Evolutionary conservation across 2,329 filamentous ascomycete species (phyloP), one percentile per base, ranked within the genome.

Genomic region (Daldinia sp.): DNA sequence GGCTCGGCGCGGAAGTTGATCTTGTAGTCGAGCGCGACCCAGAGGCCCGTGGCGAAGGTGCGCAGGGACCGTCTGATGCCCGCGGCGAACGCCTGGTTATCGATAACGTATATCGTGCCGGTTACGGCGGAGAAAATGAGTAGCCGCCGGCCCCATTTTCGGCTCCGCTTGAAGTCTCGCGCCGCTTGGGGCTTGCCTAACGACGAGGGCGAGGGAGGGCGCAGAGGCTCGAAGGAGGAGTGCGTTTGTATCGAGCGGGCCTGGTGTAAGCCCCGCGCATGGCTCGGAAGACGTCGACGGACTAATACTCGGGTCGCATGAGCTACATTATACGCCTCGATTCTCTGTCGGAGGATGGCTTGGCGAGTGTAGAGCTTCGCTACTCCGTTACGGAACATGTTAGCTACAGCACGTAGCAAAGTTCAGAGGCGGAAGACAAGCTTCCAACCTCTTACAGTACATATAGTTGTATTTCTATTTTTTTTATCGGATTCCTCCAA

Each of bases 11-110:
- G 89, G 80, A 99, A 99, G 81, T 99, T 98, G 79, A 98, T 84
- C 82, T 98, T 98, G 84, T 99, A 98, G 82, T 99, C 96, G 26
- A 94, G 77, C 0, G 94, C 95, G 15, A 97, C 92, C 51, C 94
- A 77, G 10, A 97, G 82, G 6, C 94, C 95, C 2, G 89, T 89
- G 44, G 87, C 86, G 79, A 98, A 97, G 0, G 96, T 98, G 46
- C 92, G 91, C 46, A 92, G 80, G 26, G 92, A 95, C 63, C 96
- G 92, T 41, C 87, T 89, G 28, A 97, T 82, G 12, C 93, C 91
- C 0, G 92, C 91, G 57, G 93, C 93, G 80, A 96, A 97, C 76
- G 92, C 85, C 71, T 91, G 87, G 13, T 81, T 87, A 81, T 99
- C 96, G 67, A 91, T 75, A 9, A 88, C 80, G 78, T 93, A 97